A percentile compares a stretch with the other conserved stretches of the same genome.
Conservation (phyloP, 768 basidiomycete genomes). For the Amanita inopinata region DNA sequence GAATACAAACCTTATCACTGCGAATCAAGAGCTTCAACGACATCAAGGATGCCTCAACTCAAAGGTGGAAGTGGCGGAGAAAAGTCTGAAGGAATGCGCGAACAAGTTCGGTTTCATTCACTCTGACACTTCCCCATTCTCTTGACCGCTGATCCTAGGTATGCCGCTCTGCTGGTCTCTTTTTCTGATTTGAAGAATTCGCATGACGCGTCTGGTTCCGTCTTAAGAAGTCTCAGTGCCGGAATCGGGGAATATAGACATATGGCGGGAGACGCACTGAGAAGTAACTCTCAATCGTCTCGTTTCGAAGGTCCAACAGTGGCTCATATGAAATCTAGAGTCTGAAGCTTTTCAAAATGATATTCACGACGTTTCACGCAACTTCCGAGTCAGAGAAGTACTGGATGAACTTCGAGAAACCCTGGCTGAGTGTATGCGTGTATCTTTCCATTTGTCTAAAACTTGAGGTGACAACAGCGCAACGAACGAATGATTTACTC, state of each 20-base stretch:
- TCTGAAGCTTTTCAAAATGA: background rate
- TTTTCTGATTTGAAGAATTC: constrained; percentile 10
- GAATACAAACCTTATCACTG: background rate
- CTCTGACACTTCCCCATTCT: background rate
- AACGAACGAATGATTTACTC: constrained; percentile 28
- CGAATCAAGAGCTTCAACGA: constrained; percentile 4
- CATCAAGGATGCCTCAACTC: constrained; percentile 4
- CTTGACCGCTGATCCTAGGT: background rate
- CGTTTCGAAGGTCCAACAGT: too few relatives aligned
- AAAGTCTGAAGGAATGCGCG: background rate
- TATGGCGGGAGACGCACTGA: background rate
- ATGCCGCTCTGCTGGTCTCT: constrained; percentile 10
- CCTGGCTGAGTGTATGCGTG: constrained; percentile 18
- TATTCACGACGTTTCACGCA: background rate
- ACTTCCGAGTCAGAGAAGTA: background rate
- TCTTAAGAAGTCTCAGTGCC: background rate
- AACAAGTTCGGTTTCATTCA: background rate
- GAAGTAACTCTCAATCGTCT: background rate
- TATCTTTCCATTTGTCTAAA: background rate
- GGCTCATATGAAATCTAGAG: too few relatives aligned
- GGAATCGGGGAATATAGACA: constrained; percentile 1
- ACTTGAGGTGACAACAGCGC: constrained; percentile 17
- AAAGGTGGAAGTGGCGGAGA: constrained; percentile 3
- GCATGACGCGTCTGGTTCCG: background rate
- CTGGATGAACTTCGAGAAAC: constrained; percentile 5